Conservation (phyloP, 805 yeast species). For the Suhomyces prunicola region DNA sequence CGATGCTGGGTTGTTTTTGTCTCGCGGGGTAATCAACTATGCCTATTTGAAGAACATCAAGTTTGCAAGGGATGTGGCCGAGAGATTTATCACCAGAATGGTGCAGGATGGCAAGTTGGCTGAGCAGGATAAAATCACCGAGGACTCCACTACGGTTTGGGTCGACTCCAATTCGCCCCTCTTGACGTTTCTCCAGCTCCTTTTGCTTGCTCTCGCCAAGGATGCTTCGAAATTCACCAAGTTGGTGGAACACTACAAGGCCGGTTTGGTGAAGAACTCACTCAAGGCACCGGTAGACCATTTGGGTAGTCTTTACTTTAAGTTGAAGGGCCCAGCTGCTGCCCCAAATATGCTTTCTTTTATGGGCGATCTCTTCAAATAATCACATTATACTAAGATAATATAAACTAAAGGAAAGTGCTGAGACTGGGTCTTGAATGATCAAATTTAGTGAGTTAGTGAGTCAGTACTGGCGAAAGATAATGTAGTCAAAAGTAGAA, state of each 20-base stretch:
- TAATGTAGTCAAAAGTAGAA: too few species aligned
- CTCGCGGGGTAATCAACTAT: conserved; percentile 73
- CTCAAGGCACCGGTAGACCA: conserved; percentile 46
- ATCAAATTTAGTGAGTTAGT: too few species aligned
- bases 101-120: conserved; percentile 8
- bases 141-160: conserved; percentile 29
- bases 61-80: conserved; percentile 43
- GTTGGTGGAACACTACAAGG: conserved; percentile 50
- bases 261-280: conserved; percentile 29
- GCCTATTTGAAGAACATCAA: conserved; percentile 64
- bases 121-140: conserved; percentile 13
- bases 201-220: conserved; percentile 57
- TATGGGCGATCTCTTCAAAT: conserved; percentile 58
- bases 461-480: too few species aligned
- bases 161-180: conserved; percentile 42
- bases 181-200: conserved; percentile 67
- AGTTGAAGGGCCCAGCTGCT: conserved; percentile 8
- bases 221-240: conserved; percentile 47
- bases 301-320: conserved; percentile 62
- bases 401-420: too few species aligned
- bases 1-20: conserved; percentile 37
- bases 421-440: too few species aligned
- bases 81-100: conserved; percentile 16
- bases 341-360: conserved; percentile 47
- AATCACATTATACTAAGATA: not conserved